Evolutionary conservation across 306 rosid species (phyloP), one percentile per base, ranked within the genome.

Genomic region (Vachellia pachyceras): DNA sequence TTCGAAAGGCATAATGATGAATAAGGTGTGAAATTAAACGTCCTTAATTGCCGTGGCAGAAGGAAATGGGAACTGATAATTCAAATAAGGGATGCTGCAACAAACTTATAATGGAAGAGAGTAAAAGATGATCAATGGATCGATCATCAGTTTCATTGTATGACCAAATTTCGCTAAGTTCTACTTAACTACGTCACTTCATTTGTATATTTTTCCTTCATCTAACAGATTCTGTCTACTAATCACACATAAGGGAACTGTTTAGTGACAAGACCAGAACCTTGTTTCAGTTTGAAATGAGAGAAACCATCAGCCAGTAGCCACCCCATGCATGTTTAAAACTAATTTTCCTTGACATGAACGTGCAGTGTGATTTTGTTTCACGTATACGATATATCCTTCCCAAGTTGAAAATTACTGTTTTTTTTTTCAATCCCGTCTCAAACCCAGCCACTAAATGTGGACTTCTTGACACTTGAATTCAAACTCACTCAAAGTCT

Each of bases 1-100:
- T 37, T 6, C 45, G 37, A 36, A 66, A 12, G 3, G 46, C 8
- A 0, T 35, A 66, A 66, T 66, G 25, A 66, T 37, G 71, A 66
- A 37, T 36, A 5, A 7, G 22, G 44, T 12, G 36, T 13, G 23
- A 35, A 3, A 17, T n/a, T n/a, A n/a, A n/a, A n/a, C 6, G 70
- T 5, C 45, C 12, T 20, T 15, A 14, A 22, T 69, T 69, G 55
- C 74, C 74, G 3, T 14, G 75, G 75, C n/a, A 15, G 75, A 45
- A 22, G n/a, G 52, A 42, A 70, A 44, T 18, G 10, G 75, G 15
- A 64, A 15, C 69, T 6, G 10, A 7, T 64, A 35, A 64, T 64
- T 64, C 42, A 64, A 64, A 64, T 25, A 70, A 70, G 57, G 20
- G 35, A 45, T 70, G 75, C 57, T 13, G 75, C 3, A 15, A 23